Percentiles rank a stretch among this genome's conserved stretches.
phyloP scores from a whole-genome alignment of 106 monocot species.

The Dendrobium officinale region DNA sequence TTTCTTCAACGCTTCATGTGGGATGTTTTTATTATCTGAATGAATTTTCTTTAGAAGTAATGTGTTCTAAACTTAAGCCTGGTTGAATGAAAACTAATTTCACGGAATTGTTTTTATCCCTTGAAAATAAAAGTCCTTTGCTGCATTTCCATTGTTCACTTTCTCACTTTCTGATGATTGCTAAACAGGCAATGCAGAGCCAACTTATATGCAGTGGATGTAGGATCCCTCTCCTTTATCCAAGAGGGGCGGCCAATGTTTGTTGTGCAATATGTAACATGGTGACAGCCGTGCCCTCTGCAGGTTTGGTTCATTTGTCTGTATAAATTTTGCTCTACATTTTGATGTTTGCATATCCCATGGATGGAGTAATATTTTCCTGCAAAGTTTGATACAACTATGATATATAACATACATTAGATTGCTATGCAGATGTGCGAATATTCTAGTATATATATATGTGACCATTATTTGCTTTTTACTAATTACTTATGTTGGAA shows the following conservation, averaged over 20 bases:
- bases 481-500: too few relatives aligned
- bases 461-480: too few relatives aligned
- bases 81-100: background rate
- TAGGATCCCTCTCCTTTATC: conserved; percentile 55
- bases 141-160: background rate
- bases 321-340: background rate
- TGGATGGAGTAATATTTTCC: background rate
- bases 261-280: conserved; percentile 64
- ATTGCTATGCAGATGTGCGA: too few relatives aligned
- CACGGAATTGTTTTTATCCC: background rate
- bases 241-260: conserved; percentile 53
- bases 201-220: conserved; percentile 67
- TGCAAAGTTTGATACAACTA: background rate
- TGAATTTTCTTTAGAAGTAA: background rate
- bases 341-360: background rate
- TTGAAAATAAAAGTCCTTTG: background rate
- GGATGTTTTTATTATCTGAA: background rate
- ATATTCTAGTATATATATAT: too few relatives aligned
- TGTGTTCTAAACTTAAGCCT: background rate
- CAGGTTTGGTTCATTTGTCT: conserved; percentile 25
- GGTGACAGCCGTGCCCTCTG: conserved; percentile 31
- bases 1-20: background rate
- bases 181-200: conserved; percentile 41
- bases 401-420: background rate
- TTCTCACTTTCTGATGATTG: background rate